Evolutionary conservation across 352 stramenopile species (phyloP).

Genomic region (Phytopythium delawarense): DNA sequence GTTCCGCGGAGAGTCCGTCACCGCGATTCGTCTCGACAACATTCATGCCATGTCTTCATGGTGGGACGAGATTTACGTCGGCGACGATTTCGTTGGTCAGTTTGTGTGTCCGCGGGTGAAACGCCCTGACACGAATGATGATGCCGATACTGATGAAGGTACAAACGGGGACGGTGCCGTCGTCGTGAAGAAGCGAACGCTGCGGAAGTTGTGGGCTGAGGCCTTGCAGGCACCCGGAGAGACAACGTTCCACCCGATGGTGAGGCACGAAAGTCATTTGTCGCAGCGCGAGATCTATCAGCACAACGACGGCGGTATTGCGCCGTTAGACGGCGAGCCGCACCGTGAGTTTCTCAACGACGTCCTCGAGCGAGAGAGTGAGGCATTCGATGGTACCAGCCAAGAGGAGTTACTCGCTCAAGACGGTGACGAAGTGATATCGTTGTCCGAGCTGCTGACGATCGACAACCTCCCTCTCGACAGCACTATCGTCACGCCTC

Average conservation of each 20-base stretch:
- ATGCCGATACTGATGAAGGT: constrained; percentile 8
- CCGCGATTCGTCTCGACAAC: constrained; percentile 76
- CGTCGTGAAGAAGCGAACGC: constrained; percentile 34
- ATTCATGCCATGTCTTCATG: constrained; percentile 80
- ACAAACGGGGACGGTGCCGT: constrained; percentile 22
- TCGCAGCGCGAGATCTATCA: constrained; percentile 73
- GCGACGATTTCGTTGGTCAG: constrained; percentile 86
- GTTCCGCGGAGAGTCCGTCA: constrained; percentile 52
- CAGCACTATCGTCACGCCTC: constrained; percentile 38
- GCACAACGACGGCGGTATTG: constrained; percentile 68
- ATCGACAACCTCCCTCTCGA: constrained; percentile 47
- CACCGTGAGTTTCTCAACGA: constrained; percentile 84
- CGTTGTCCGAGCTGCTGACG: constrained; percentile 46
- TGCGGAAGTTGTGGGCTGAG: constrained; percentile 57
- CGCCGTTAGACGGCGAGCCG: constrained; percentile 81
- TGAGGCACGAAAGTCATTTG: constrained; percentile 84
- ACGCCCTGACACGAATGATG: constrained; percentile 4
- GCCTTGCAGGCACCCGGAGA: constrained; percentile 16
- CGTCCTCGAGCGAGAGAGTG: constrained; percentile 45
- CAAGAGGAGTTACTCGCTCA: constrained; percentile 26
- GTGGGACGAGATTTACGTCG: constrained; percentile 97
- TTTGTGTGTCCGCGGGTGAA: constrained; percentile 83
- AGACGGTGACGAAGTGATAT: constrained; percentile 40
- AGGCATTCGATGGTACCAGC: constrained; percentile 33
- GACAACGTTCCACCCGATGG: constrained; percentile 68